phyloP scores from a whole-genome alignment of 805 yeast species.

The Kodamaea kaohsiungensis region DNA sequence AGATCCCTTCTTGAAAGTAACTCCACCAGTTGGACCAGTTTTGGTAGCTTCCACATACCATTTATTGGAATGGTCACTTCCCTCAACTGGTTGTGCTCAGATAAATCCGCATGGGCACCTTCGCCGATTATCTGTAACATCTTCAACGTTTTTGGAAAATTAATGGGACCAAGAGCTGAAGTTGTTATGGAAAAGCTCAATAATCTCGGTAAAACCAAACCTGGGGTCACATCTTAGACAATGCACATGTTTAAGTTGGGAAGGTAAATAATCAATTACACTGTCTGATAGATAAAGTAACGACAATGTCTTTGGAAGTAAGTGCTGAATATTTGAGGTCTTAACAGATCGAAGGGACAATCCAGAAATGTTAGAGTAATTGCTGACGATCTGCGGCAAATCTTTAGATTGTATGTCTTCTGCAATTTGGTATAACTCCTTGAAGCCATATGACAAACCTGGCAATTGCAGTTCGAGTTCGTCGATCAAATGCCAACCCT shows the following conservation, averaged over 20 bases:
- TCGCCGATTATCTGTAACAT: background rate
- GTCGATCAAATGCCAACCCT: background rate
- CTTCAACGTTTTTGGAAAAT: background rate
- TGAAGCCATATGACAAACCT: background rate
- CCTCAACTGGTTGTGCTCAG: background rate
- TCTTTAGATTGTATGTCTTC: too few relatives aligned
- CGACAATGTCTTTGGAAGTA: background rate
- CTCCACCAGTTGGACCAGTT: background rate
- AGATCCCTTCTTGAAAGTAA: background rate
- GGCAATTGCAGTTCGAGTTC: background rate
- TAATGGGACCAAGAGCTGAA: background rate
- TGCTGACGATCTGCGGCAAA: background rate
- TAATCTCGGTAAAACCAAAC: background rate
- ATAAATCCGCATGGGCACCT: background rate
- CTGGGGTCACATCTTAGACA: background rate
- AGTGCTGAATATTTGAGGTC: background rate
- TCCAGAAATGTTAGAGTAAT: background rate
- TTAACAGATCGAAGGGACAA: background rate
- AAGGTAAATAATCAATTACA: background rate
- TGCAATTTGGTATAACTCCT: too few relatives aligned
- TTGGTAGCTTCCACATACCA: background rate
- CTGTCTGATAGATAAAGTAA: background rate
- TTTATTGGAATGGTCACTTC: background rate
- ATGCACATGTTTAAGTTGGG: background rate
- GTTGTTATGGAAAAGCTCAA: too few relatives aligned